Percentiles rank a stretch among this genome's conserved stretches.
Evolutionary conservation across 768 basidiomycete species (phyloP).

Genomic region (Termitomyces sp.): DNA sequence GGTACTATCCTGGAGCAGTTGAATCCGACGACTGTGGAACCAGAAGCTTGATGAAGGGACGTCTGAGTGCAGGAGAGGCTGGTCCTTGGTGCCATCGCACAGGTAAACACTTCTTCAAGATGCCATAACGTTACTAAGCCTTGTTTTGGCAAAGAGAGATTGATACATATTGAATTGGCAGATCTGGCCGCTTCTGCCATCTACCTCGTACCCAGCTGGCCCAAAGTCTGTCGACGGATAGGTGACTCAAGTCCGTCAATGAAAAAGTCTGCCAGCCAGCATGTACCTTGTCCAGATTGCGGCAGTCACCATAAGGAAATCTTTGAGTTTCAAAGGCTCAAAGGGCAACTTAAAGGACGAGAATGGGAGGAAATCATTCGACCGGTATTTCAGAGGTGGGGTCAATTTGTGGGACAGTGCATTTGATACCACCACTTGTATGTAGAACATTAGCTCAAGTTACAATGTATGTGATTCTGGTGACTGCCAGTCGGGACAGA

Average conservation of each 20-base stretch:
- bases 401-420: slow-evolving; percentile 49
- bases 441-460: no score
- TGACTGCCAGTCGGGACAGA: no score
- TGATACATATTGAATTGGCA: slow-evolving; percentile 76
- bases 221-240: slow-evolving; percentile 20
- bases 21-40: slow-evolving; percentile 31
- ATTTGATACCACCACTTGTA: slow-evolving; percentile 17
- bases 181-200: slow-evolving; percentile 56
- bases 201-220: slow-evolving; percentile 56
- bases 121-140: not conserved
- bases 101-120: slow-evolving; percentile 22
- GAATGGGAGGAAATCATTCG: slow-evolving; percentile 76
- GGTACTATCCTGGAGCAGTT: slow-evolving; percentile 63
- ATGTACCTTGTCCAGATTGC: slow-evolving; percentile 35
- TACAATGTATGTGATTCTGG: no score
- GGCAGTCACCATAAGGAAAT: slow-evolving; percentile 71
- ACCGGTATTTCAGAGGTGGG: slow-evolving; percentile 78
- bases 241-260: slow-evolving; percentile 17
- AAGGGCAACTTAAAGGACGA: slow-evolving; percentile 50
- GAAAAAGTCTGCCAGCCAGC: slow-evolving; percentile 14
- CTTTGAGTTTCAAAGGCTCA: slow-evolving; percentile 62
- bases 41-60: slow-evolving; percentile 58
- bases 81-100: slow-evolving; percentile 68
- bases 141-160: slow-evolving; percentile 41
- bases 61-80: slow-evolving; percentile 54